Percentiles rank a stretch among this genome's conserved stretches.
Evolutionary conservation across 208 protist species (phyloP).

Genomic region (Novymonas esmeraldas): DNA sequence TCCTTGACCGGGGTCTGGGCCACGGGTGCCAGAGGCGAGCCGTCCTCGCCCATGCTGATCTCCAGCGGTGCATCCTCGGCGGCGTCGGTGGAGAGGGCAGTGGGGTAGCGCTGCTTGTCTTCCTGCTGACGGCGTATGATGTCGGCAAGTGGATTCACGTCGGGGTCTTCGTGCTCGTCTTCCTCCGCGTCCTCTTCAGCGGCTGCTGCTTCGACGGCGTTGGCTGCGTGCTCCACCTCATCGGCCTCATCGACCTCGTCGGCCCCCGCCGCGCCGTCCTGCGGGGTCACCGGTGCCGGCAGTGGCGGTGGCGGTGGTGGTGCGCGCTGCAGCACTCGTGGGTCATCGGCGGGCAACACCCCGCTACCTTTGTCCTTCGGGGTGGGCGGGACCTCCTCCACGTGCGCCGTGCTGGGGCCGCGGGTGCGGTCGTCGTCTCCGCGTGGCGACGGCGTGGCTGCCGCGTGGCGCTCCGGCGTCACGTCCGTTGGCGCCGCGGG

Average conservation of each 20-base stretch:
- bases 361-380: conserved; percentile 13
- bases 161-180: not conserved
- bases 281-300: not conserved
- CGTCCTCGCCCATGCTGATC: conserved; percentile 21
- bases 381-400: conserved; percentile 41
- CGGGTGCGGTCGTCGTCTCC: conserved; percentile 16
- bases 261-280: not conserved
- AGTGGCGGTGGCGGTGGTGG: conserved; percentile 26
- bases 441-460: conserved; percentile 7
- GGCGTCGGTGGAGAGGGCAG: conserved; percentile 20
- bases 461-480: conserved; percentile 23
- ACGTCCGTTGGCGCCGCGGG: not conserved
- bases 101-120: conserved; percentile 27
- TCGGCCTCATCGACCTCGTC: not conserved
- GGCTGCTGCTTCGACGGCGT: not conserved
- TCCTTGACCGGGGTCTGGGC: not conserved
- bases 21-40: not conserved
- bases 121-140: conserved; percentile 22
- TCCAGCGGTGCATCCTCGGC: conserved; percentile 20
- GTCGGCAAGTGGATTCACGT: conserved; percentile 16
- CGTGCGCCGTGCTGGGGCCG: conserved; percentile 22
- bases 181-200: conserved; percentile 6
- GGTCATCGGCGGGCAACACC: conserved; percentile 27
- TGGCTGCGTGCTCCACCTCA: not conserved
- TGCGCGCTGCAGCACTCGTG: conserved; percentile 31